These are phyloP conservation scores for Fusarium begoniae DNA, from an alignment of 2,329 filamentous ascomycete species.

Conservation along the genomic window DNA sequence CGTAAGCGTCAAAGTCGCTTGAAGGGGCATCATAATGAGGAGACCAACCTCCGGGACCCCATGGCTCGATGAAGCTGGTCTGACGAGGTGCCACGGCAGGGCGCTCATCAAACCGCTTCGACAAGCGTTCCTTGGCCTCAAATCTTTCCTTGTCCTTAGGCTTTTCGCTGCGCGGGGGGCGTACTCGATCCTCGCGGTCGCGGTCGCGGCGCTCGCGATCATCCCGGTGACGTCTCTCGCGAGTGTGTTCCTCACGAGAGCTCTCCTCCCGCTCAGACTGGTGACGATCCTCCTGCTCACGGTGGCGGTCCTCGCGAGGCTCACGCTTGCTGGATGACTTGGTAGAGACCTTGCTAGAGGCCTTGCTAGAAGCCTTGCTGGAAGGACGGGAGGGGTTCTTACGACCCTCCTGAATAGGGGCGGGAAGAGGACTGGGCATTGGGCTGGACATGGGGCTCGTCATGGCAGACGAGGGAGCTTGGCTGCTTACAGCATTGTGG, in stretches of 20 bases:
- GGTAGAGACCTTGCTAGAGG: slow-evolving; percentile 38
- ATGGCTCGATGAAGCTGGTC: slow-evolving; percentile 48
- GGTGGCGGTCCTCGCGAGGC: slow-evolving; percentile 38
- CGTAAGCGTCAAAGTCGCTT: slow-evolving; percentile 42
- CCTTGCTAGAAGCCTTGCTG: slow-evolving; percentile 46
- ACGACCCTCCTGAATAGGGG: slow-evolving; percentile 39
- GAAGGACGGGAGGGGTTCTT: slow-evolving; percentile 43
- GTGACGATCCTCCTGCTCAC: slow-evolving; percentile 36
- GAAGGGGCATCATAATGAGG: slow-evolving; percentile 38
- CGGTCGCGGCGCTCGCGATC: slow-evolving; percentile 38
- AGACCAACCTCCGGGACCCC: slow-evolving; percentile 47
- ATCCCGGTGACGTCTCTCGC: slow-evolving; percentile 35
- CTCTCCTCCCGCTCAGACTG: slow-evolving; percentile 35
- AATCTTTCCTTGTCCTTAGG: slow-evolving; percentile 43
- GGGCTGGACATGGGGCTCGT: slow-evolving; percentile 40
- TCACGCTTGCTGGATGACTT: slow-evolving; percentile 40
- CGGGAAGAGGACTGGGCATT: slow-evolving; percentile 37
- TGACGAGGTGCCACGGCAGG: slow-evolving; percentile 41
- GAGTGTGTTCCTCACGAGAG: slow-evolving; percentile 34
- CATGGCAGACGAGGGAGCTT: slow-evolving; percentile 33
- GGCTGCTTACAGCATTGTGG: slow-evolving; percentile 41
- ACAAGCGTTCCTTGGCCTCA: slow-evolving; percentile 49
- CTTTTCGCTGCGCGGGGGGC: slow-evolving; percentile 36
- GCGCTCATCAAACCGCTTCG: slow-evolving; percentile 50
- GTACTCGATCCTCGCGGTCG: slow-evolving; percentile 39